phyloP scores from a whole-genome alignment of 2,329 filamentous ascomycete genomes.

The Cryphonectria parasitica region DNA sequence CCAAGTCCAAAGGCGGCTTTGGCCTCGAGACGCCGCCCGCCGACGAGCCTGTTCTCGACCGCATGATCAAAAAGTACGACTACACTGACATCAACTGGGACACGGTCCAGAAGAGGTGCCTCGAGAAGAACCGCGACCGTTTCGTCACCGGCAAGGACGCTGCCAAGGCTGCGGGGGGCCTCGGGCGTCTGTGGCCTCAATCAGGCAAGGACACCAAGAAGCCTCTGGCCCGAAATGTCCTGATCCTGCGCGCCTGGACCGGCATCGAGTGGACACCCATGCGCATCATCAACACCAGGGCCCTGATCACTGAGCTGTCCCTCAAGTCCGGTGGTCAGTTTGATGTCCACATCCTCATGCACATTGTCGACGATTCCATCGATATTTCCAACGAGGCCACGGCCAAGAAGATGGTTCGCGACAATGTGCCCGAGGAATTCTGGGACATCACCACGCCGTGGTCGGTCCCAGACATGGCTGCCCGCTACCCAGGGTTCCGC shows the following conservation, averaged over 20 bases:
- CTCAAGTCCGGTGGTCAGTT: conserved; percentile 81
- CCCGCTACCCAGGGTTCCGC: conserved; percentile 74
- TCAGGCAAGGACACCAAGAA: conserved; percentile 27
- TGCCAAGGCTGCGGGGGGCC: conserved; percentile 20
- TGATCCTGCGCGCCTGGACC: conserved; percentile 77
- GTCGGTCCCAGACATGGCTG: conserved; percentile 74
- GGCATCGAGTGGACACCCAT: conserved; percentile 78
- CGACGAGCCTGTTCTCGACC: conserved; percentile 60
- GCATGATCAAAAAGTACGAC: conserved; percentile 49
- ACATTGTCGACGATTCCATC: conserved; percentile 71
- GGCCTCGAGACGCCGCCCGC: conserved; percentile 62
- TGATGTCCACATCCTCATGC: conserved; percentile 77
- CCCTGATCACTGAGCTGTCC: conserved; percentile 76
- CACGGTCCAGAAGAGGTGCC: conserved; percentile 67
- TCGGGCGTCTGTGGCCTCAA: conserved; percentile 25
- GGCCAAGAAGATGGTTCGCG: conserved; percentile 53
- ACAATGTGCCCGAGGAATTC: conserved; percentile 57
- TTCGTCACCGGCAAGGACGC: conserved; percentile 48
- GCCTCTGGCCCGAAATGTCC: conserved; percentile 61
- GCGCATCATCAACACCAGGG: conserved; percentile 76
- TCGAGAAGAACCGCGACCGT: conserved; percentile 67
- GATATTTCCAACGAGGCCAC: conserved; percentile 60
- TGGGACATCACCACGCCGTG: conserved; percentile 74
- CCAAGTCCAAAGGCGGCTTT: conserved; percentile 63
- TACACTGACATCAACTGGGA: conserved; percentile 75